Conservation (phyloP, 1,284 basidiomycete genomes). For the Boletellus deceptivus region DNA sequence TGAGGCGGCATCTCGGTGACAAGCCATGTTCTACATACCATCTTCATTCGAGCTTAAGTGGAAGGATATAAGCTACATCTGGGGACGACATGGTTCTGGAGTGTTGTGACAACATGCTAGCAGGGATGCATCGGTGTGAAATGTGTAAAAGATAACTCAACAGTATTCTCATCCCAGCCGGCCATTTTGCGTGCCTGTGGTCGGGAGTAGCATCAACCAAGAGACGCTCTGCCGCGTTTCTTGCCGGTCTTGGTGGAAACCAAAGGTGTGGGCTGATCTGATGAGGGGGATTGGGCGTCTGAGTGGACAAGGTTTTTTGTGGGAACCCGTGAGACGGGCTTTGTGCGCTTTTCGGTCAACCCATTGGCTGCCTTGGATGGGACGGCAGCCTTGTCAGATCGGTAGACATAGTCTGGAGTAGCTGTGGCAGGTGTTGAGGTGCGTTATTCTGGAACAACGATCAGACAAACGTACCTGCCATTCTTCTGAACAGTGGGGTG, state of each 20-base stretch:
- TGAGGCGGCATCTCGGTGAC: slow-evolving; percentile 18
- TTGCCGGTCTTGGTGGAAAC: slow-evolving; percentile 23
- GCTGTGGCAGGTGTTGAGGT: slow-evolving; percentile 11
- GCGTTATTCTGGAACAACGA: not conserved
- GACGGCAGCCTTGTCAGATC: slow-evolving; percentile 6
- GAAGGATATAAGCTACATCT: slow-evolving; percentile 31
- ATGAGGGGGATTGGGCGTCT: slow-evolving; percentile 4
- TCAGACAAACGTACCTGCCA: slow-evolving; percentile 23
- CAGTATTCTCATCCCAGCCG: slow-evolving; percentile 20
- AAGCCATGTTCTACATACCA: slow-evolving; percentile 25
- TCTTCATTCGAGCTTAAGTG: slow-evolving; percentile 15
- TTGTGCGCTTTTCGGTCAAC: slow-evolving; percentile 8
- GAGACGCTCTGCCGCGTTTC: slow-evolving; percentile 33
- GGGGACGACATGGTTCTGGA: slow-evolving; percentile 14
- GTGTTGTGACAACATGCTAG: slow-evolving; percentile 28
- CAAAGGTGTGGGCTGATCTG: slow-evolving; percentile 15
- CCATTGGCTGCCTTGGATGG: slow-evolving; percentile 22
- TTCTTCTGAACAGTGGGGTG: slow-evolving; percentile 27
- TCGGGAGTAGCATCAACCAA: slow-evolving; percentile 22
- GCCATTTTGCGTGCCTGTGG: slow-evolving; percentile 14
- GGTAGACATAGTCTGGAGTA: slow-evolving; percentile 24
- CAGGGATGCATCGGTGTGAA: slow-evolving; percentile 26
- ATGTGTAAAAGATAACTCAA: slow-evolving; percentile 23
- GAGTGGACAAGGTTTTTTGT: slow-evolving; percentile 20
- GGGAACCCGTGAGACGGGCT: slow-evolving; percentile 9